phyloP scores from a whole-genome alignment of 495 filamentous ascomycete species.

The Penicillium nucicola region DNA sequence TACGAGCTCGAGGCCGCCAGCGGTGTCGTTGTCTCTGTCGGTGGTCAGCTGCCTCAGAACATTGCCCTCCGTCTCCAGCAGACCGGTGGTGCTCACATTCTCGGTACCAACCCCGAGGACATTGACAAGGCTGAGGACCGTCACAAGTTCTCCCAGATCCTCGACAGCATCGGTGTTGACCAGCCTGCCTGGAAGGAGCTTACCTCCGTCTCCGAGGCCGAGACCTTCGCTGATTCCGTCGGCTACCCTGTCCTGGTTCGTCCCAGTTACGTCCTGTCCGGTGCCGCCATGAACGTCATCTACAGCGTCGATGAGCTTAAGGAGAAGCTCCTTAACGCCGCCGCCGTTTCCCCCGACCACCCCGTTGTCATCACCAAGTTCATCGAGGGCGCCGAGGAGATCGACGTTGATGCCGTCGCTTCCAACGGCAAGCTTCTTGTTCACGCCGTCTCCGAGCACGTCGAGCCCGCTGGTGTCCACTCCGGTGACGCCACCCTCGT shows the following conservation, averaged over 20 bases:
- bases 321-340: constrained; percentile 82
- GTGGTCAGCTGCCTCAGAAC: constrained; percentile 95
- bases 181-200: constrained; percentile 98
- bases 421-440: constrained; percentile 80
- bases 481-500: constrained; percentile 95
- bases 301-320: constrained; percentile 83
- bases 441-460: constrained; percentile 93
- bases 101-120: constrained; percentile 88
- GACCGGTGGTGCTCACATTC: constrained; percentile 78
- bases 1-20: constrained; percentile 87
- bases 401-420: constrained; percentile 95
- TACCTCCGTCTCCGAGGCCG: constrained; percentile 82
- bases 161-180: constrained; percentile 93
- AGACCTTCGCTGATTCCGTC: constrained; percentile 77
- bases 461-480: constrained; percentile 95
- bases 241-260: constrained; percentile 91
- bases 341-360: constrained; percentile 90
- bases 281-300: constrained; percentile 97
- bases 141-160: constrained; percentile 96
- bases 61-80: constrained; percentile 95
- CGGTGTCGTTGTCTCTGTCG: constrained; percentile 92
- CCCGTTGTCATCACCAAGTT: constrained; percentile 98
- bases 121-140: constrained; percentile 97
- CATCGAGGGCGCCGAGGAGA: constrained; percentile 95
- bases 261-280: constrained; percentile 93